A percentile compares a stretch with the other conserved stretches of the same genome.
Evolutionary conservation across 2,329 filamentous ascomycete species (phyloP).

Genomic region (Colletotrichum sp.): DNA sequence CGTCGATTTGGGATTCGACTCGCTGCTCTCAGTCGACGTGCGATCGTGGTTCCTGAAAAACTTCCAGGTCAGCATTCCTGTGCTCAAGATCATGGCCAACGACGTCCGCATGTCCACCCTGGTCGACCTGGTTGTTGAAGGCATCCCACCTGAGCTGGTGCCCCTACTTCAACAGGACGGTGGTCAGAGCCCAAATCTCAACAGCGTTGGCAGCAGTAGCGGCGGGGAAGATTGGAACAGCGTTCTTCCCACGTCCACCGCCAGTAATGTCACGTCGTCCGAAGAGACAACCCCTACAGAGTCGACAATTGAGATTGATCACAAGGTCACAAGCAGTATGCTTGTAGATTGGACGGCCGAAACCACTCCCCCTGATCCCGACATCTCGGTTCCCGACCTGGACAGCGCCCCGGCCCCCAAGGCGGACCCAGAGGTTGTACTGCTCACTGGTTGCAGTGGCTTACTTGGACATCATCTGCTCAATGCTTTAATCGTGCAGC

Average conservation of each 20-base stretch:
- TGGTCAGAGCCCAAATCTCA: neutral
- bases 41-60: conserved; percentile 53
- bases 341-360: neutral
- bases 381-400: neutral
- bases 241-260: neutral
- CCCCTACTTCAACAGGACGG: neutral
- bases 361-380: neutral
- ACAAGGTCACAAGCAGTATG: neutral
- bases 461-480: neutral
- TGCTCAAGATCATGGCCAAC: conserved; percentile 31
- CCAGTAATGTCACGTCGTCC: neutral
- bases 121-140: neutral
- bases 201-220: conserved; percentile 25
- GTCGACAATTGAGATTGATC: neutral
- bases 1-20: conserved; percentile 29
- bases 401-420: neutral
- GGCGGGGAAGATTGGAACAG: neutral
- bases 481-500: neutral
- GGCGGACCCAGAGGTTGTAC: neutral
- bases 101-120: neutral
- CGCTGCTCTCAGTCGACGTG: conserved; percentile 34
- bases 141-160: neutral
- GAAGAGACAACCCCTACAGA: neutral
- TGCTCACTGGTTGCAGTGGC: neutral
- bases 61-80: conserved; percentile 45